Evolutionary conservation across 768 basidiomycete species (phyloP).

Genomic region (Leccinum subgranulosum): DNA sequence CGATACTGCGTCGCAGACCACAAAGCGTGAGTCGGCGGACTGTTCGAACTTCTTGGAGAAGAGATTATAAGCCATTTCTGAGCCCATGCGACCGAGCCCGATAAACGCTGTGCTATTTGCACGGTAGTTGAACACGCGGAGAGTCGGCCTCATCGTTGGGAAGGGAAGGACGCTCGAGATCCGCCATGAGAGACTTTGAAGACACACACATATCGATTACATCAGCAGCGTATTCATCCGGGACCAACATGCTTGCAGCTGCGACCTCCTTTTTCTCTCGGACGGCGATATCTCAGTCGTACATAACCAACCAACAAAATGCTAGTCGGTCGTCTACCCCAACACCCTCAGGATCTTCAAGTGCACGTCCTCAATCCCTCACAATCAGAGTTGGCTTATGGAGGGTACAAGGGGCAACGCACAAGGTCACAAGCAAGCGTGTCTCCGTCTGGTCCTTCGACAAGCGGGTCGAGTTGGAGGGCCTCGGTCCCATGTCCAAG

Average conservation of each 20-base stretch:
- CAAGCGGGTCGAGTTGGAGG: conserved; percentile 77
- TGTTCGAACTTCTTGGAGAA: conserved; percentile 70
- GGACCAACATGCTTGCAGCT: conserved; percentile 62
- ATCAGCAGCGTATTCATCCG: background rate
- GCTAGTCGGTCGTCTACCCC: conserved; percentile 39
- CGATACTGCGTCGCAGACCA: conserved; percentile 75
- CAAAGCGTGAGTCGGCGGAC: conserved; percentile 53
- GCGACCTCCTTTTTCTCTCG: conserved; percentile 82
- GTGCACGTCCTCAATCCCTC: conserved; percentile 42
- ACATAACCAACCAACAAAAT: conserved; percentile 52
- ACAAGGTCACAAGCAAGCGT: conserved; percentile 86
- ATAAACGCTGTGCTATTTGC: conserved; percentile 69
- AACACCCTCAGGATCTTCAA: conserved; percentile 30
- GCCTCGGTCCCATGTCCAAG: conserved; percentile 56
- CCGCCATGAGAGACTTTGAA: background rate
- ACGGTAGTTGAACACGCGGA: conserved; percentile 41
- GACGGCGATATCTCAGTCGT: conserved; percentile 78
- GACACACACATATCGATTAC: conserved; percentile 4
- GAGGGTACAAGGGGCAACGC: conserved; percentile 82
- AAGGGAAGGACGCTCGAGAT: background rate
- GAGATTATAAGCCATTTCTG: conserved; percentile 82
- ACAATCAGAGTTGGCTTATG: conserved; percentile 73
- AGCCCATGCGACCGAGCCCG: conserved; percentile 86
- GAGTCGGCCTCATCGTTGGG: conserved; percentile 48
- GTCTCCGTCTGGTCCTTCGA: conserved; percentile 94